These are phyloP conservation scores for Dentipellis sp. DNA, from an alignment of 768 basidiomycete species.

Conservation along the genomic window DNA sequence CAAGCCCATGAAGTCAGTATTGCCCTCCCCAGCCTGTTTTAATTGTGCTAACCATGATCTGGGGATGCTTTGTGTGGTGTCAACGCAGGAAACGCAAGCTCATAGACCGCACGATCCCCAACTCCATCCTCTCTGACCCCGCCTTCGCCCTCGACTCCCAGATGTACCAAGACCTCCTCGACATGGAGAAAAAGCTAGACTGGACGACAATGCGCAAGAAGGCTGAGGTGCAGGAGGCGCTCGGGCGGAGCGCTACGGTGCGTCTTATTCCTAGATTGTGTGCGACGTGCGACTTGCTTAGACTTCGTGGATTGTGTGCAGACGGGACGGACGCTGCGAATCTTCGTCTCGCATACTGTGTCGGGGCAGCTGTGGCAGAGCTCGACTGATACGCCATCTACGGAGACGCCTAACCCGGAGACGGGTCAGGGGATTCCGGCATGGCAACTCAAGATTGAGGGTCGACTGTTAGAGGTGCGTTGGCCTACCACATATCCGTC, in stretches of 20 bases:
- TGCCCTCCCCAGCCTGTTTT: neutral
- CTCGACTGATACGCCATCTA: constrained; percentile 24
- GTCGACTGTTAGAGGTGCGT: constrained; percentile 72
- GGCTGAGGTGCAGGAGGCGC: constrained; percentile 86
- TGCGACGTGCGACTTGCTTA: neutral
- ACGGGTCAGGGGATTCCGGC: constrained; percentile 86
- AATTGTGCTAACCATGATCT: neutral
- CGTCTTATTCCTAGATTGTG: constrained; percentile 12
- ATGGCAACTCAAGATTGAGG: constrained; percentile 84
- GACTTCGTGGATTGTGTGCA: constrained; percentile 20
- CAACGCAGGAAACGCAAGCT: constrained; percentile 60
- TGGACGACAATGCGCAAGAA: constrained; percentile 92
- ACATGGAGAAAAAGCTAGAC: constrained; percentile 87
- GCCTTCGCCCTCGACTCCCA: constrained; percentile 73
- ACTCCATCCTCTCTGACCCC: constrained; percentile 63
- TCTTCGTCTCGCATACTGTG: constrained; percentile 84
- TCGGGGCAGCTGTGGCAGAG: constrained; percentile 81
- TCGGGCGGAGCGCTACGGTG: constrained; percentile 66
- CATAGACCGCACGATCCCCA: constrained; percentile 71
- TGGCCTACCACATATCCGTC: neutral
- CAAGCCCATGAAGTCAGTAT: neutral
- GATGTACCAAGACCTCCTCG: constrained; percentile 80
- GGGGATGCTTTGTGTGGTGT: neutral
- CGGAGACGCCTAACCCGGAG: constrained; percentile 49
- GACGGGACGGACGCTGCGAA: constrained; percentile 75